phyloP scores from a whole-genome alignment of 495 filamentous ascomycete genomes.

The Arthonia radiata region DNA sequence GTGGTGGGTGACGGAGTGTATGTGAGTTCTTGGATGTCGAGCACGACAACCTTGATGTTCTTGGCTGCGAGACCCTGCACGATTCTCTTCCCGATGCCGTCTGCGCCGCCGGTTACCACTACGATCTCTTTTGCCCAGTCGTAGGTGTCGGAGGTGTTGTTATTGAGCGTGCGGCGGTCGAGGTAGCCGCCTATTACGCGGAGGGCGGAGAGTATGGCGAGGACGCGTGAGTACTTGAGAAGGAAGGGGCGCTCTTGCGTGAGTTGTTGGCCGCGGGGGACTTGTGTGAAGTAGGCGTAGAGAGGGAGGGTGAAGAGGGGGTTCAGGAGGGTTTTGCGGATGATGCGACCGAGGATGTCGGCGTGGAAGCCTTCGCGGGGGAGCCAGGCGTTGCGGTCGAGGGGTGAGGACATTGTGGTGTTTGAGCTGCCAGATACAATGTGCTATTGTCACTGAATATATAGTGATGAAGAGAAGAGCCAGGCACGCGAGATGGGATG shows the following conservation, averaged over 20 bases:
- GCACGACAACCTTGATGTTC: conserved; percentile 35
- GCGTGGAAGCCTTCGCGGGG: conserved; percentile 32
- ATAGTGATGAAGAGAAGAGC: too few relatives aligned
- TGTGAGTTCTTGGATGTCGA: conserved; percentile 40
- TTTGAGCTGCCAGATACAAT: too few relatives aligned
- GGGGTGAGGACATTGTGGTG: too few relatives aligned
- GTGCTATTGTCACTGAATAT: too few relatives aligned
- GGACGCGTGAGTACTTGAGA: too few relatives aligned
- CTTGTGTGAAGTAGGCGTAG: too few relatives aligned
- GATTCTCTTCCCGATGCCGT: conserved; percentile 38
- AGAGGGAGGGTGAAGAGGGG: conserved; percentile 35
- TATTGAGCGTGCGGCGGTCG: conserved; percentile 30
- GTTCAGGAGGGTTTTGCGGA: conserved; percentile 31
- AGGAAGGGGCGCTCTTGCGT: too few relatives aligned
- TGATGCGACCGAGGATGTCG: conserved; percentile 27
- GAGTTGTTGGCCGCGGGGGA: too few relatives aligned
- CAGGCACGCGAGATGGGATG: too few relatives aligned
- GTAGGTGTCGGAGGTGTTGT: conserved; percentile 32
- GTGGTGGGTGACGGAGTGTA: conserved; percentile 24
- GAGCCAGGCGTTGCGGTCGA: too few relatives aligned
- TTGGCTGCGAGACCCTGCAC: conserved; percentile 32
- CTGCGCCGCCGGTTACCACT: conserved; percentile 44
- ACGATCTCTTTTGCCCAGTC: conserved; percentile 47
- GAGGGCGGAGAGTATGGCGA: too few relatives aligned
- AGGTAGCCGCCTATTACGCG: conserved; percentile 26